A percentile compares a stretch with the other conserved stretches of the same genome.
Conservation (phyloP, 2,329 filamentous ascomycete species). For the Cryphonectria japonica region DNA sequence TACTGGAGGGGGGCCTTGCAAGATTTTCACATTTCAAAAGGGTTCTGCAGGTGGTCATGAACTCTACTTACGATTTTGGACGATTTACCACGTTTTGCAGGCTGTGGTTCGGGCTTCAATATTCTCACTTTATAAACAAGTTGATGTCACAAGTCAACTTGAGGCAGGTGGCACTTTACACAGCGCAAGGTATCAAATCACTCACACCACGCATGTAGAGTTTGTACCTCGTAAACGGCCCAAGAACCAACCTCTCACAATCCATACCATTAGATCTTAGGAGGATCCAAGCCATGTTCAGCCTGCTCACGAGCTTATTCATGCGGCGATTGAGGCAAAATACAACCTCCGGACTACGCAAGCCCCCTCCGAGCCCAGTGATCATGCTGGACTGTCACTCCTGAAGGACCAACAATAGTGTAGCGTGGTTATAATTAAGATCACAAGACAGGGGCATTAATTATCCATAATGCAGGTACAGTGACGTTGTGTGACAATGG, state of each 20-base stretch:
- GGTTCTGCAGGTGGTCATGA: not conserved
- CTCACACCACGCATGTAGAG: not conserved
- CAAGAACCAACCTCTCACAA: not conserved
- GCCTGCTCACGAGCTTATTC: not conserved
- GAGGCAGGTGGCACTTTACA: not conserved
- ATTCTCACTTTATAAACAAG: not conserved
- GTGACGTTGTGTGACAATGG: not conserved
- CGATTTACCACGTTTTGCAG: not conserved
- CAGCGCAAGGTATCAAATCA: not conserved
- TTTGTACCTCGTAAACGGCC: not conserved
- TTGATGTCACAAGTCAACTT: not conserved
- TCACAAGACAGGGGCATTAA: not conserved
- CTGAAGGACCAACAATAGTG: not conserved
- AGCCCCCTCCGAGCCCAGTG: not conserved
- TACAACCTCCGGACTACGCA: not conserved
- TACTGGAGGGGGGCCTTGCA: not conserved
- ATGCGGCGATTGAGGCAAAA: not conserved
- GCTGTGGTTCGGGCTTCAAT: not conserved
- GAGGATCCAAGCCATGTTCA: not conserved
- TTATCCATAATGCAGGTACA: not conserved
- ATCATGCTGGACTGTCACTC: not conserved
- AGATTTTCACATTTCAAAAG: not conserved
- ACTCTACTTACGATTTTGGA: not conserved
- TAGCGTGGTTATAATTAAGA: not conserved
- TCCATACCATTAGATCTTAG: not conserved